Evolutionary conservation across 768 basidiomycete genomes (phyloP).

Genomic region (Fomitopsis pulvina): DNA sequence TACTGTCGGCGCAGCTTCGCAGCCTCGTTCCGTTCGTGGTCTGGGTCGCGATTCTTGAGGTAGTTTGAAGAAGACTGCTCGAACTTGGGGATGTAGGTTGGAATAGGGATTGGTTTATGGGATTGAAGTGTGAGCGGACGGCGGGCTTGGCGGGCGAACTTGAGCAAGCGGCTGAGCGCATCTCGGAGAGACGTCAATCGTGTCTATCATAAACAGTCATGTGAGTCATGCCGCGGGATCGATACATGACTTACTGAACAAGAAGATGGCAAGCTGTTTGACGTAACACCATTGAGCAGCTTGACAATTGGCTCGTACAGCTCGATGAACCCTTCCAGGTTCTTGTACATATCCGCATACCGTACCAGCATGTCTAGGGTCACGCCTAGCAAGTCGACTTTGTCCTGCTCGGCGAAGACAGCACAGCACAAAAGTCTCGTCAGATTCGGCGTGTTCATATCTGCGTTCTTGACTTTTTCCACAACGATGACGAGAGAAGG

Average conservation of each 20-base stretch:
- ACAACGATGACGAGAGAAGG: constrained; percentile 31
- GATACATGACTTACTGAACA: constrained; percentile 46
- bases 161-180: constrained; percentile 55
- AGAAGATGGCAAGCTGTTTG: constrained; percentile 36
- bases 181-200: constrained; percentile 40
- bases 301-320: constrained; percentile 63
- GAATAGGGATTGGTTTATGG: constrained; percentile 95
- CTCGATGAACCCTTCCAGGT: constrained; percentile 79
- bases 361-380: constrained; percentile 57
- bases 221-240: constrained; percentile 2
- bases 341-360: constrained; percentile 73
- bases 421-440: constrained; percentile 10
- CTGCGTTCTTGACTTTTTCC: constrained; percentile 34
- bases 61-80: constrained; percentile 70
- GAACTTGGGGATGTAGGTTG: constrained; percentile 91
- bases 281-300: constrained; percentile 50
- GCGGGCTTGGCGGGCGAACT: constrained; percentile 66
- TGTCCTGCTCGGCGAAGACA: constrained; percentile 50
- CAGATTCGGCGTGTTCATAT: constrained; percentile 41
- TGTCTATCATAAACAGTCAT: constrained; percentile 31
- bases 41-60: constrained; percentile 79
- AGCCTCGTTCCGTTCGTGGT: constrained; percentile 83
- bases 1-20: constrained; percentile 82
- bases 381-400: constrained; percentile 63
- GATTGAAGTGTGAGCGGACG: constrained; percentile 79